phyloP scores from a whole-genome alignment of 108 stramenopile species.

The Skeletonema potamos region DNA sequence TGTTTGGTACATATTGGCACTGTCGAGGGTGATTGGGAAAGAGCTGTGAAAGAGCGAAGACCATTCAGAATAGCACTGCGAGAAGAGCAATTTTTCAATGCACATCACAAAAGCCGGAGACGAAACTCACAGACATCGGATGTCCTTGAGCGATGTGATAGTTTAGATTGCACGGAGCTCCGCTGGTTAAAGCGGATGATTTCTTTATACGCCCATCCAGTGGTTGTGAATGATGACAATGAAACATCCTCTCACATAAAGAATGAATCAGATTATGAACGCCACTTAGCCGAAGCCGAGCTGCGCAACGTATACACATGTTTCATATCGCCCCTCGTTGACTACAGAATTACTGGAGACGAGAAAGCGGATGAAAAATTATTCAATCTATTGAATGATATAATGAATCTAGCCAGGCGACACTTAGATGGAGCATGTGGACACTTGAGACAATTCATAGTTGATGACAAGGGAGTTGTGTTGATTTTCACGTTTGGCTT shows the following conservation, averaged over 20 bases:
- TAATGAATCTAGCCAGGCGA: conserved; percentile 62
- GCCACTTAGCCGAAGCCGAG: conserved; percentile 67
- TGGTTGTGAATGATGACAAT: conserved; percentile 66
- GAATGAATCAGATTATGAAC: conserved; percentile 30
- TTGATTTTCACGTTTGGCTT: conserved; percentile 80
- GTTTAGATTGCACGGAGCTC: conserved; percentile 43
- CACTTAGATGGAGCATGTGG: conserved; percentile 55
- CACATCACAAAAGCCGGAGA: background rate
- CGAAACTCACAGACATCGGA: conserved; percentile 8
- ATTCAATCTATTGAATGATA: conserved; percentile 59
- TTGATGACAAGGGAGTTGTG: conserved; percentile 80
- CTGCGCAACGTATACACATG: conserved; percentile 63
- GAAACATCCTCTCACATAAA: conserved; percentile 30
- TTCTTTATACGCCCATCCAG: conserved; percentile 79
- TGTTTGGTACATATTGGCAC: conserved; percentile 9
- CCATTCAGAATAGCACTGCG: conserved; percentile 27
- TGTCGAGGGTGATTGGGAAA: conserved; percentile 12
- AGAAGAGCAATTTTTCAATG: conserved; percentile 22
- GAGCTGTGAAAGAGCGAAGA: background rate
- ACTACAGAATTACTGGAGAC: conserved; percentile 49
- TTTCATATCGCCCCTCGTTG: conserved; percentile 57
- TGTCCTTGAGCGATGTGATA: conserved; percentile 25
- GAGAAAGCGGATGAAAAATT: conserved; percentile 33
- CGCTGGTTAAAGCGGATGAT: conserved; percentile 47
- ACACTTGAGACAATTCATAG: conserved; percentile 76